Conservation (phyloP, 2,329 filamentous ascomycete species). For the Botrytis hyacinthi region DNA sequence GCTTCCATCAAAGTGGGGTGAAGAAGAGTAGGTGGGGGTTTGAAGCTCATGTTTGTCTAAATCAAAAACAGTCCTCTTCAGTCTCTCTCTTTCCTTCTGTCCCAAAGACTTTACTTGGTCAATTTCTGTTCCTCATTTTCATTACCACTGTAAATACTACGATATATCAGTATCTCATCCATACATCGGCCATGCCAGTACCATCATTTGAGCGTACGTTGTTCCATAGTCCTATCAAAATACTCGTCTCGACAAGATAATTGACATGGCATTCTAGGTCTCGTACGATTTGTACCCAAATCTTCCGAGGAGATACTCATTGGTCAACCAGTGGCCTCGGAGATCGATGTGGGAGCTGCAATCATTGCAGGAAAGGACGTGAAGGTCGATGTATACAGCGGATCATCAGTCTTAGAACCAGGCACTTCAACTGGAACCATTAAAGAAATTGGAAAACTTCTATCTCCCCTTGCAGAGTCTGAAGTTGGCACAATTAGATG, state of each 20-base stretch:
- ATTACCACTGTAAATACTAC: not conserved
- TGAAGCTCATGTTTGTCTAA: not conserved
- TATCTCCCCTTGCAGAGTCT: constrained; percentile 45
- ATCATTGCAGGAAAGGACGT: constrained; percentile 56
- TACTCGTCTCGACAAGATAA: not conserved
- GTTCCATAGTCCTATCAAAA: not conserved
- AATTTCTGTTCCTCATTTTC: not conserved
- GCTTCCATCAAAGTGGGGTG: not conserved
- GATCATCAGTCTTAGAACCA: constrained; percentile 54
- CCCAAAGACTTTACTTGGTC: not conserved
- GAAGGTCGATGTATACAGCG: constrained; percentile 54
- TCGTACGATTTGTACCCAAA: constrained; percentile 58
- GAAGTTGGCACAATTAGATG: constrained; percentile 50
- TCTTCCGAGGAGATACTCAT: constrained; percentile 51
- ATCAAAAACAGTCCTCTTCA: not conserved
- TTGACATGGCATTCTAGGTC: constrained; percentile 43
- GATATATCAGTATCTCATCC: not conserved
- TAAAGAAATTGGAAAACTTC: constrained; percentile 44
- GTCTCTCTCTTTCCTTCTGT: not conserved
- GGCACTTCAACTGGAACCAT: constrained; percentile 50
- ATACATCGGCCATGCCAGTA: constrained; percentile 17
- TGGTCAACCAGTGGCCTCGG: constrained; percentile 52
- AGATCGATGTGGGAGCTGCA: constrained; percentile 55
- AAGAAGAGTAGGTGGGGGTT: not conserved
- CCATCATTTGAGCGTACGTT: constrained; percentile 31